Percentiles rank a stretch among this genome's conserved stretches.
These are phyloP conservation scores for Zopfochytrium polystomum DNA, from an alignment of 371 early-diverging fungal species.

Conservation along the genomic window DNA sequence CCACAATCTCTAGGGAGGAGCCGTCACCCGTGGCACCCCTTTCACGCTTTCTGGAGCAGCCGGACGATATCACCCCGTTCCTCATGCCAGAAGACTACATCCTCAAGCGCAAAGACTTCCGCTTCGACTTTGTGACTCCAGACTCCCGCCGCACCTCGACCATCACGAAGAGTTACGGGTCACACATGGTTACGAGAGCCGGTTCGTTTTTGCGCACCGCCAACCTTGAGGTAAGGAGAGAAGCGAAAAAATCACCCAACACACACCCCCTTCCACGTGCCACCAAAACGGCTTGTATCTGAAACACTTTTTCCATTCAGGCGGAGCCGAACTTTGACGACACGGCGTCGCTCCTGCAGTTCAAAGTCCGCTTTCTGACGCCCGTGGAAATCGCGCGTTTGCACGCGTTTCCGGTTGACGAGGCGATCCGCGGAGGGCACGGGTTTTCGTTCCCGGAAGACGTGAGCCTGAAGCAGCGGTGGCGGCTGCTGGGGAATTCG, in stretches of 20 bases:
- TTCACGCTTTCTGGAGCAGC: slow-evolving; percentile 45
- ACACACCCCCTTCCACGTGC: background rate
- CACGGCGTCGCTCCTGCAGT: slow-evolving; percentile 14
- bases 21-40: too few species aligned
- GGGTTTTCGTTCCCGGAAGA: slow-evolving; percentile 35
- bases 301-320: background rate
- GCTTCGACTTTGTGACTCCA: slow-evolving; percentile 52
- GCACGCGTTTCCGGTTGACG: slow-evolving; percentile 67
- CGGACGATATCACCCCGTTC: slow-evolving; percentile 34
- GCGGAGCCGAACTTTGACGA: background rate
- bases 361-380: slow-evolving; percentile 51
- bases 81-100: slow-evolving; percentile 62
- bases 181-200: slow-evolving; percentile 21
- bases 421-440: slow-evolving; percentile 2
- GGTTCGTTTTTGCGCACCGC: slow-evolving; percentile 31
- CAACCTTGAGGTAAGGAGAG: slow-evolving; percentile 15
- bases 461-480: slow-evolving; percentile 29
- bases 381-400: slow-evolving; percentile 72
- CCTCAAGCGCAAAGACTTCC: slow-evolving; percentile 60
- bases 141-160: slow-evolving; percentile 8
- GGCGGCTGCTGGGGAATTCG: slow-evolving; percentile 44
- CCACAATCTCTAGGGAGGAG: too few species aligned
- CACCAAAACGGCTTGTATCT: too few species aligned
- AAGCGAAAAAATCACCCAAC: too few species aligned
- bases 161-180: slow-evolving; percentile 25